These are phyloP conservation scores for Vicia faba DNA, from an alignment of 306 rosid species.

Conservation along the genomic window DNA sequence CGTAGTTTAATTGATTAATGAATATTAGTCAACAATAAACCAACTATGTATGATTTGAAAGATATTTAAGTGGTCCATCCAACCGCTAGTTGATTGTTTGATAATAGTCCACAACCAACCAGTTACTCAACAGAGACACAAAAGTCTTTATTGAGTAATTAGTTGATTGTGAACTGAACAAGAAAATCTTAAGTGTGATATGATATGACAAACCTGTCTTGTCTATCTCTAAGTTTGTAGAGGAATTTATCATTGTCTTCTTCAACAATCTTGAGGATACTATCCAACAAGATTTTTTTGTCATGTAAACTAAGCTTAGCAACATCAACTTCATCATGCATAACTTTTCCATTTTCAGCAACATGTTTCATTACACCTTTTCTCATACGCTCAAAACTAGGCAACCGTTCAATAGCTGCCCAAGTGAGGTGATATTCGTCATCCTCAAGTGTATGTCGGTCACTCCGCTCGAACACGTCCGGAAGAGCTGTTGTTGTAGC, in stretches of 20 bases:
- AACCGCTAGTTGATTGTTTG: too few relatives aligned
- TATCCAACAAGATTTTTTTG: constrained; percentile 62
- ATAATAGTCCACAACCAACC: too few relatives aligned
- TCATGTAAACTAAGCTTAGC: constrained; percentile 60
- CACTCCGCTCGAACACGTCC: constrained; percentile 63
- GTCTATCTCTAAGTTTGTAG: constrained; percentile 58
- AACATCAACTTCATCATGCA: constrained; percentile 59
- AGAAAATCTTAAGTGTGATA: too few relatives aligned
- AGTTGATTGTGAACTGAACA: too few relatives aligned
- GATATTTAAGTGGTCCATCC: too few relatives aligned
- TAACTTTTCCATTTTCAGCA: constrained; percentile 52
- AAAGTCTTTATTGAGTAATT: too few relatives aligned
- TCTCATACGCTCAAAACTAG: constrained; percentile 71
- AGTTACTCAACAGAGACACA: too few relatives aligned
- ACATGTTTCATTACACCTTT: constrained; percentile 66
- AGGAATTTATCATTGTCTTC: constrained; percentile 70
- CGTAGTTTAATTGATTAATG: too few relatives aligned
- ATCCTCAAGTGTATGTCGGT: constrained; percentile 43
- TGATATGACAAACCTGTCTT: constrained; percentile 48
- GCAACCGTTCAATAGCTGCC: constrained; percentile 84
- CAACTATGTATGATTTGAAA: too few relatives aligned
- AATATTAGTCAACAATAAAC: too few relatives aligned
- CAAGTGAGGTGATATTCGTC: constrained; percentile 74
- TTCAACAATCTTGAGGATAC: constrained; percentile 63
- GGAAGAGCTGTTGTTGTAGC: constrained; percentile 28